Percentiles rank a stretch among this genome's conserved stretches.
These are phyloP conservation scores for Ajuga reptans DNA, from an alignment of 305 asterid genomes.

Conservation along the genomic window DNA sequence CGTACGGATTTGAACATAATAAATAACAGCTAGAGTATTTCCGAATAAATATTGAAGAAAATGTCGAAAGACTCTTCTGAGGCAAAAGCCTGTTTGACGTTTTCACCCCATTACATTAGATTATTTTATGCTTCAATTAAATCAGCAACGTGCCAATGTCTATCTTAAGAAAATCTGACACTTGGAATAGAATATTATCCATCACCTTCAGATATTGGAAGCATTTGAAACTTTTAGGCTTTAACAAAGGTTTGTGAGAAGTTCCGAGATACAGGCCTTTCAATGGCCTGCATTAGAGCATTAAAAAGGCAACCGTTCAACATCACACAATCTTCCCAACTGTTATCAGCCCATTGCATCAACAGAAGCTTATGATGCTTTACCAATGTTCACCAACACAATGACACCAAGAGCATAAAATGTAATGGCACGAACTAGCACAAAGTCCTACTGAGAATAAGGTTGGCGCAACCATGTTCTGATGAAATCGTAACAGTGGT, in stretches of 20 bases:
- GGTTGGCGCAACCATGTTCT: background rate
- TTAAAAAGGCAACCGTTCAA: background rate
- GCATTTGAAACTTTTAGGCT: background rate
- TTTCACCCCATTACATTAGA: background rate
- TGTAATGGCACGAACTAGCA: background rate
- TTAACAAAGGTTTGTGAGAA: background rate
- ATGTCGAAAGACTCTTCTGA: no score
- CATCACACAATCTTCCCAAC: background rate
- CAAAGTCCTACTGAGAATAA: background rate
- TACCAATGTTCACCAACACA: background rate
- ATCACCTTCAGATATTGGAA: background rate
- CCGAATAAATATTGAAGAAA: background rate
- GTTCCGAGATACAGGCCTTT: background rate
- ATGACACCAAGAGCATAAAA: background rate
- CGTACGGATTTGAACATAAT: constrained; percentile 11
- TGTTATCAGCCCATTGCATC: background rate
- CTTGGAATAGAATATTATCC: background rate
- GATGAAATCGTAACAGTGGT: background rate
- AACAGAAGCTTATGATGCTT: background rate
- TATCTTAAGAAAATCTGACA: background rate
- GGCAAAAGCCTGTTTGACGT: background rate
- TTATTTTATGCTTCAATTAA: background rate
- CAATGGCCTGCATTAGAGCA: background rate
- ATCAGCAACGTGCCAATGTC: background rate
- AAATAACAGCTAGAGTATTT: background rate